phyloP scores from a whole-genome alignment of 1,284 basidiomycete genomes.

The Naganishia cerealis region DNA sequence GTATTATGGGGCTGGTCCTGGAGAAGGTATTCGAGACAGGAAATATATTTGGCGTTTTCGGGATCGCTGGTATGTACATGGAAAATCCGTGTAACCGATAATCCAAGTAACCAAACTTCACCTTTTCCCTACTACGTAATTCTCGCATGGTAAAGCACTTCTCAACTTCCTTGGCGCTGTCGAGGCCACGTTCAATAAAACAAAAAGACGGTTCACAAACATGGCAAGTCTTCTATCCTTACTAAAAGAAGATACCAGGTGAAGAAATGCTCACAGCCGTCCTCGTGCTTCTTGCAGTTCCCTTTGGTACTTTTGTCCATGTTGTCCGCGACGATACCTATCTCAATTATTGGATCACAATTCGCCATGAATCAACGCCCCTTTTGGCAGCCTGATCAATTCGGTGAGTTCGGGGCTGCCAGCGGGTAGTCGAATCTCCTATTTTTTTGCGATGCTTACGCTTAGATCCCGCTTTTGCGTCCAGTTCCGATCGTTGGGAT shows the following conservation, averaged over 20 bases:
- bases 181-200: conserved; percentile 66
- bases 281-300: conserved; percentile 58
- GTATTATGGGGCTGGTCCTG: conserved; percentile 67
- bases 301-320: conserved; percentile 67
- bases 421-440: no score
- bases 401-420: conserved; percentile 58
- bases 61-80: conserved; percentile 64
- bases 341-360: conserved; percentile 71
- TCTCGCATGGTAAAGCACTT: conserved; percentile 56
- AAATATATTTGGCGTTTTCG: conserved; percentile 70
- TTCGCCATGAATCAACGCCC: conserved; percentile 73
- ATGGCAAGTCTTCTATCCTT: conserved; percentile 61
- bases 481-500: conserved; percentile 82
- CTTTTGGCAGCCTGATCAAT: conserved; percentile 79
- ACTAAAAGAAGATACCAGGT: neutral
- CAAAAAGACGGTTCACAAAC: conserved; percentile 67
- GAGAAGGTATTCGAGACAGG: conserved; percentile 72
- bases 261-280: neutral
- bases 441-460: neutral
- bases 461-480: neutral
- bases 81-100: no score
- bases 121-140: neutral
- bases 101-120: no score
- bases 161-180: conserved; percentile 69
- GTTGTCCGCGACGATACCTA: conserved; percentile 72